Evolutionary conservation across 1,284 basidiomycete species (phyloP), one percentile per base, ranked within the genome.

Genomic region (Clitocybe nebularis): DNA sequence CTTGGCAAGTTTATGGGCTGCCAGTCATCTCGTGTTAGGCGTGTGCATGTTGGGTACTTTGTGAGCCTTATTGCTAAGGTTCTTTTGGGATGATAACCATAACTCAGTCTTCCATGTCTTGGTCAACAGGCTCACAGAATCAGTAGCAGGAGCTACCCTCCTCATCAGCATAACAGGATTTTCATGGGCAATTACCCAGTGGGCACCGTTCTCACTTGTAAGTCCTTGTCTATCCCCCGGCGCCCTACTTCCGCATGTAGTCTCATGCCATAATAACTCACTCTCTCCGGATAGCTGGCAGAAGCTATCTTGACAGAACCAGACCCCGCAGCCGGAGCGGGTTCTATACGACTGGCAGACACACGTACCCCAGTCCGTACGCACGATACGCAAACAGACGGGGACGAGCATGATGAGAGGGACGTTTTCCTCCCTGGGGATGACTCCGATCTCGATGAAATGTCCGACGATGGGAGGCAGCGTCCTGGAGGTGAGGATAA

Each of bases 201-300:
- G 89, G 89, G 86, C 77, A 6, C 86, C 86, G 3, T 89, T 86
- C 59, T 77, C 85, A 1, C 60, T 89, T 56, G 85, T 87, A 52
- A 46, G 79, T 67, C 13, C 8, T 43, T 4, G 22, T 25, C 17
- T 13, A 26, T 8, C 6, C 11, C 9, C n/a, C 5, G 22, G 21
- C 25, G 10, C 26, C 10, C 25, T 28, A 2, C 2, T 22, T 6
- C 19, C n/a, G 5, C 13, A 8, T 32, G 11, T 32, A n/a, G n/a
- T 23, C 21, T n/a, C 24, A n/a, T 30, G 20, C 14, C 13, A 23
- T 16, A 13, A 38, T 20, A 8, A 1, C 6, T 33, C 26, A 4
- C 22, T 21, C 9, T 7, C 1, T 17, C 3, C 4, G 19, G 25
- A 20, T 49, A 88, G 85, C 74, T 88, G 2, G 83, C 74, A 9